These are phyloP conservation scores for Cordyceps tenuipes DNA, from an alignment of 2,329 filamentous ascomycete genomes.

Conservation along the genomic window DNA sequence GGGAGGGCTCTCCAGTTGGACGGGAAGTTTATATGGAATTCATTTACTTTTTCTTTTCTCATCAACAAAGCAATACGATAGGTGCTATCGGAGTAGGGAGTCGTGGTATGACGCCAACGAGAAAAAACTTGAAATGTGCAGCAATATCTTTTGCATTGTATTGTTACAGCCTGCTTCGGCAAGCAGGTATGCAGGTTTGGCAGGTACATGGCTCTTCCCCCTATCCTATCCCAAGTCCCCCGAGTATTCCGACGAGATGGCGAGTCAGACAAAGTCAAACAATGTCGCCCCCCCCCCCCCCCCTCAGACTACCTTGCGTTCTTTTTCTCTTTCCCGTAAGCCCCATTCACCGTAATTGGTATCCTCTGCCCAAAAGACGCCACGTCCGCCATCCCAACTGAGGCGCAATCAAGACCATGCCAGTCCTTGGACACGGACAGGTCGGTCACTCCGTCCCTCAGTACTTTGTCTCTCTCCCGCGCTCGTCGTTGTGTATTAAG, in stretches of 20 bases:
- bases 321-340: background rate
- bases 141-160: background rate
- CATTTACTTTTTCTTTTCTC: background rate
- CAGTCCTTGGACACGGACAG: too few relatives aligned
- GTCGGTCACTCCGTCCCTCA: too few relatives aligned
- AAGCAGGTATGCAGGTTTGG: conserved; percentile 1
- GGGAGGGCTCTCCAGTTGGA: conserved; percentile 2
- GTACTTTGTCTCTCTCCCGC: background rate
- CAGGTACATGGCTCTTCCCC: background rate
- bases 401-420: too few relatives aligned
- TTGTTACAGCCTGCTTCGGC: conserved; percentile 9
- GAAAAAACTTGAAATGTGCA: background rate
- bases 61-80: too few relatives aligned
- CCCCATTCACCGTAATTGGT: background rate
- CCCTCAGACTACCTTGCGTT: background rate
- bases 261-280: background rate
- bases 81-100: background rate
- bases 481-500: background rate
- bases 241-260: background rate
- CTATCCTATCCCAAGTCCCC: background rate
- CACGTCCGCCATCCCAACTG: too few relatives aligned
- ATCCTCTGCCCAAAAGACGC: background rate
- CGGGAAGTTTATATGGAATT: background rate
- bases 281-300: background rate
- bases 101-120: background rate